These are phyloP conservation scores for Alloteropsis semialata DNA, from an alignment of 176 grass and related monocot genomes.

Conservation along the genomic window DNA sequence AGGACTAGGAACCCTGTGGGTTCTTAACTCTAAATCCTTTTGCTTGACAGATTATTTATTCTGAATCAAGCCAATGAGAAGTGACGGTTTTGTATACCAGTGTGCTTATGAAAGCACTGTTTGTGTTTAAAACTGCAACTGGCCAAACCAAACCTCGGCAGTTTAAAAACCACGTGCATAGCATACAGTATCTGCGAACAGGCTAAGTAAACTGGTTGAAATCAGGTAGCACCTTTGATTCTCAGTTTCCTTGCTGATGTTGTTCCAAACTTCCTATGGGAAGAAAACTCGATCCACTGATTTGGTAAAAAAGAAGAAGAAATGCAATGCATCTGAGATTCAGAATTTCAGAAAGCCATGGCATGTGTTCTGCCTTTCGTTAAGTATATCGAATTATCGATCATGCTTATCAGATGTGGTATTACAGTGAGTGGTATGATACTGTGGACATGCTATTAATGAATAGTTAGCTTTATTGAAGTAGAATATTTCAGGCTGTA, in stretches of 20 bases:
- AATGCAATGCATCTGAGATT: not conserved
- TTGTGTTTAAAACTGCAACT: not conserved
- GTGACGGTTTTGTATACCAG: not conserved
- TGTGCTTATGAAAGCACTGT: conserved; percentile 1
- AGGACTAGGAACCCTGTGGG: not conserved
- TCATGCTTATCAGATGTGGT: not conserved
- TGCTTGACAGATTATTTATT: not conserved
- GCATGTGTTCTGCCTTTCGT: not conserved
- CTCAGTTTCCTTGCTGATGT: not conserved
- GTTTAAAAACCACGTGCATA: conserved; percentile 9
- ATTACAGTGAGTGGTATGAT: not conserved
- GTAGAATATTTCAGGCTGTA: not conserved
- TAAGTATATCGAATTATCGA: not conserved
- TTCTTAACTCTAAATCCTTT: not conserved
- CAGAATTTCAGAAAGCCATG: not conserved
- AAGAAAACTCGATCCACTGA: not conserved
- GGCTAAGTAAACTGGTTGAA: not conserved
- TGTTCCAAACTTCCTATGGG: not conserved
- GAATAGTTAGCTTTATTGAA: not conserved
- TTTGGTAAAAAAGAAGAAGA: not conserved
- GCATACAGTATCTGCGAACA: not conserved
- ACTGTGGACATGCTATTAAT: not conserved
- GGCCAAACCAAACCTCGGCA: not conserved
- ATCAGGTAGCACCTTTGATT: not conserved
- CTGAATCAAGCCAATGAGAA: not conserved